Base-by-base conservation (phyloP, 768 basidiomycete species). In the Serendipita indica region DNA sequence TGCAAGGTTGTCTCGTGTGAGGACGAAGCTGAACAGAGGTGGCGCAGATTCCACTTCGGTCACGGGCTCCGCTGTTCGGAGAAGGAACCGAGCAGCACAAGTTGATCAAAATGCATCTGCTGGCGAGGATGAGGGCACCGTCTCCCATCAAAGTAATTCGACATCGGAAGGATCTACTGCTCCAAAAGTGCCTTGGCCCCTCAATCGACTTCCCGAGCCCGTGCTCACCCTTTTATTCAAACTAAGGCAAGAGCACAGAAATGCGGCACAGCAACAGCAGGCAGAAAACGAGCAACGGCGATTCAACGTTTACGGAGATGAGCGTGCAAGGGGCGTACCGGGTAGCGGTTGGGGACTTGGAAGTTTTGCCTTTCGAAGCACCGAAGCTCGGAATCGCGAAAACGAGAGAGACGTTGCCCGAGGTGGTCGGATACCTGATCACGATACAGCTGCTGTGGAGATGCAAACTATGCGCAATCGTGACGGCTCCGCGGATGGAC, bases 351-450 rank as follows among this genome's bases (percentile, higher is more conserved):
- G 49, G 49, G 49, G 49, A 3, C 49, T 54, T 27, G 49, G 49
- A 27, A 54, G 49, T n/a, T 54, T 54, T 27, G 49, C 49, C n/a
- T 28, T 54, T 54, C 49, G 30, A n/a, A 28, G 16, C 22, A 30
- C 30, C 3, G 49, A 14, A 27, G 49, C n/a, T 25, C 49, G 16
- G 41, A n/a, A 25, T 18, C 16, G 6, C 18, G 6, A 5, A 43
- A n/a, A 43, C 41, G 41, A 43, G 41, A n/a, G 16, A n/a, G n/a
- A n/a, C n/a, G n/a, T n/a, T n/a, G n/a, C n/a, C n/a, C n/a, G n/a
- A n/a, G 41, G 41, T 5, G 41, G 41, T 6, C 18, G 41, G 27
- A 18, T 43, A 25, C 27, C 41, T 7, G 49, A 54, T 10, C 20
- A 54, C 6, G 22, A 12, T 27, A 7, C 10, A 10, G 22, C 10